These are phyloP conservation scores for Crithidia bombi DNA, from an alignment of 208 protist genomes.

Conservation along the genomic window DNA sequence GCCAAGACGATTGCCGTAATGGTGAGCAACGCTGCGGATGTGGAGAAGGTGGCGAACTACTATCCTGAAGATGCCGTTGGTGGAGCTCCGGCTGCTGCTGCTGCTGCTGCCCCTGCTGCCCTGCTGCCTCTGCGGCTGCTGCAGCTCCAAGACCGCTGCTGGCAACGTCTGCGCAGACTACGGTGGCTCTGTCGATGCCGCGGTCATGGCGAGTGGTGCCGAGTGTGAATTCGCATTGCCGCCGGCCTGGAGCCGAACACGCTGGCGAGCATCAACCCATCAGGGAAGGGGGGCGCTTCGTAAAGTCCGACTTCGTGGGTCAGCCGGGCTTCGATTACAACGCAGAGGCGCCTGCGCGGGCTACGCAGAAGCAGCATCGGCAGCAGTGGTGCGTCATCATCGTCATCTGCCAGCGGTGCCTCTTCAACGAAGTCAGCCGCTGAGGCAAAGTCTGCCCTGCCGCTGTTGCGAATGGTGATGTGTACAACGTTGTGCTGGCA, in stretches of 20 bases:
- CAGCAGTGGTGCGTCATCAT: too few species aligned
- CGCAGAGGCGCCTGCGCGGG: conserved; percentile 29
- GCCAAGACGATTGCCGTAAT: conserved; percentile 90
- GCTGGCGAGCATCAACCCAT: conserved; percentile 54
- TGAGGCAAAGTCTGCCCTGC: conserved; percentile 2
- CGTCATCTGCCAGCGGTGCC: not conserved
- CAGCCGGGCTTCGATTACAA: conserved; percentile 87
- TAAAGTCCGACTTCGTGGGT: conserved; percentile 79
- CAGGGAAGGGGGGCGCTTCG: conserved; percentile 80
- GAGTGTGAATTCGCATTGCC: conserved; percentile 80
- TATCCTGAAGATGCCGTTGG: conserved; percentile 44
- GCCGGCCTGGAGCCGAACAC: conserved; percentile 49
- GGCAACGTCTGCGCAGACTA: conserved; percentile 37
- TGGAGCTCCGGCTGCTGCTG: conserved; percentile 23
- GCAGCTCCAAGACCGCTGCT: conserved; percentile 18
- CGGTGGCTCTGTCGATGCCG: conserved; percentile 63
- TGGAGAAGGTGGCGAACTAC: conserved; percentile 70
- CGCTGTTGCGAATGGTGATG: conserved; percentile 23
- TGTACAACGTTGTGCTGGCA: conserved; percentile 69
- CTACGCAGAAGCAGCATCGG: conserved; percentile 7
- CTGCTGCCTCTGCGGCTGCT: conserved; percentile 22
- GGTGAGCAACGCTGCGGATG: conserved; percentile 79
- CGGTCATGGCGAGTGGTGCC: conserved; percentile 78
- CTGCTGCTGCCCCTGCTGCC: conserved; percentile 36
- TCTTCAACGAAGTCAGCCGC: conserved; percentile 18